Evolutionary conservation across 2,329 filamentous ascomycete species (phyloP).

Genomic region (Cryphonectria naterciae): DNA sequence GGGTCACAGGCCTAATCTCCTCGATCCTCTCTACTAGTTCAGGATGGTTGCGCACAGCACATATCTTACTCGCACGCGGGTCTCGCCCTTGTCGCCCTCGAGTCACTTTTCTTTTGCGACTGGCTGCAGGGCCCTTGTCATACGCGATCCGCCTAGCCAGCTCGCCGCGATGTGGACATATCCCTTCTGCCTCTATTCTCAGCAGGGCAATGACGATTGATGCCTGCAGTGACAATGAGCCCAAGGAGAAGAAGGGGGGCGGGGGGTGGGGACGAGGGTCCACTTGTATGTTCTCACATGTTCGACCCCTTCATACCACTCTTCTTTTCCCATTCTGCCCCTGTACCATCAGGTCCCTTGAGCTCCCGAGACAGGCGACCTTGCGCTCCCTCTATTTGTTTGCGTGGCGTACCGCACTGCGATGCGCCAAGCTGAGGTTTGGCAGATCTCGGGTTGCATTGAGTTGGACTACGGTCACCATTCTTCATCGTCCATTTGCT

Average conservation of each 20-base stretch:
- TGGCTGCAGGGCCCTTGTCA: not conserved
- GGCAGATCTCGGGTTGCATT: not conserved
- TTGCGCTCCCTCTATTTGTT: not conserved
- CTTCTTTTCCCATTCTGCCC: not conserved
- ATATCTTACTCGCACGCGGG: conserved; percentile 4
- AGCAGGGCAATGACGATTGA: not conserved
- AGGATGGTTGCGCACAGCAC: conserved; percentile 12
- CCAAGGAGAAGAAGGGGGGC: not conserved
- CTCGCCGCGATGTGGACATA: not conserved
- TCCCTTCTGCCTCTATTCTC: not conserved
- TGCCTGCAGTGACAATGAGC: not conserved
- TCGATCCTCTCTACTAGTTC: conserved; percentile 3
- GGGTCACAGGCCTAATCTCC: conserved; percentile 27
- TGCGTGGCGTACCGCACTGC: not conserved
- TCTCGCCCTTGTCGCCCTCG: conserved; percentile 8
- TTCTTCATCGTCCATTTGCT: not conserved
- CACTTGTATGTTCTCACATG: not conserved
- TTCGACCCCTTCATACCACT: not conserved
- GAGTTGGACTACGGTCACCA: not conserved
- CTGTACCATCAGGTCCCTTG: not conserved
- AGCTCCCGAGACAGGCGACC: not conserved
- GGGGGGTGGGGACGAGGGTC: not conserved
- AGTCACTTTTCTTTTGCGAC: not conserved
- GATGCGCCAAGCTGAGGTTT: conserved; percentile 3
- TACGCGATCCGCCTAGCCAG: not conserved